A percentile compares a stretch with the other conserved stretches of the same genome.
phyloP scores from a whole-genome alignment of 2,329 filamentous ascomycete species.

The Ophiosphaerella herpotricha region DNA sequence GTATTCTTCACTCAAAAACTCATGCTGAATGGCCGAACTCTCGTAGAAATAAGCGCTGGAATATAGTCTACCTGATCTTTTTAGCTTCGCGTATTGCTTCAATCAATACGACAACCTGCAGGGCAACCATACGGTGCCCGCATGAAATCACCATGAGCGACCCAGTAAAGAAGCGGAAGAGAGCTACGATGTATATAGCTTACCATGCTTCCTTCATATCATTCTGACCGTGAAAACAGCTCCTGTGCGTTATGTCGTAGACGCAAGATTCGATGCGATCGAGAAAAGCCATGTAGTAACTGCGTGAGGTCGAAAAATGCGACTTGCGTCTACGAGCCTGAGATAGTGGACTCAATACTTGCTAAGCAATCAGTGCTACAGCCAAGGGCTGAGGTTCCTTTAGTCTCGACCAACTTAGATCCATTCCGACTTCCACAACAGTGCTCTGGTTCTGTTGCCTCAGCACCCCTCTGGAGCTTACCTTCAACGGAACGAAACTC shows the following conservation, averaged over 20 bases:
- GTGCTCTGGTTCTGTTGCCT: constrained; percentile 12
- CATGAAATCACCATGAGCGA: constrained; percentile 18
- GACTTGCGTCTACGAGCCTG: constrained; percentile 57
- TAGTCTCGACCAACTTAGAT: neutral
- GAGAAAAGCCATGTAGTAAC: constrained; percentile 62
- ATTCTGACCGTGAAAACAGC: constrained; percentile 30
- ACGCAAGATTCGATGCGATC: constrained; percentile 67
- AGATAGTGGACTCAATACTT: neutral
- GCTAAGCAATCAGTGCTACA: no score
- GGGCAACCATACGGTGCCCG: neutral
- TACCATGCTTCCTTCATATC: neutral
- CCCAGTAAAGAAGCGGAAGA: constrained; percentile 42
- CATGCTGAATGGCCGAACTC: no score
- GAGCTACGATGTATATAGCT: constrained; percentile 51
- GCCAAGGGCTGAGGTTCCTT: neutral
- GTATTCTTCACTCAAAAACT: no score
- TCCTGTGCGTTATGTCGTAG: constrained; percentile 63
- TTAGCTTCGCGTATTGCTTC: no score
- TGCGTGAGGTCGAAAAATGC: constrained; percentile 62
- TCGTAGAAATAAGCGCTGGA: no score
- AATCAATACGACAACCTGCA: neutral
- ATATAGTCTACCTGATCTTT: no score
- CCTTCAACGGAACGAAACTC: constrained; percentile 2
- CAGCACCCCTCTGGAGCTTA: constrained; percentile 1
- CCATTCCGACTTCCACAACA: neutral